Percentiles rank a stretch among this genome's conserved stretches.
Conservation (phyloP, 73 alveolate species). For the Paramecium tetraurelia region DNA sequence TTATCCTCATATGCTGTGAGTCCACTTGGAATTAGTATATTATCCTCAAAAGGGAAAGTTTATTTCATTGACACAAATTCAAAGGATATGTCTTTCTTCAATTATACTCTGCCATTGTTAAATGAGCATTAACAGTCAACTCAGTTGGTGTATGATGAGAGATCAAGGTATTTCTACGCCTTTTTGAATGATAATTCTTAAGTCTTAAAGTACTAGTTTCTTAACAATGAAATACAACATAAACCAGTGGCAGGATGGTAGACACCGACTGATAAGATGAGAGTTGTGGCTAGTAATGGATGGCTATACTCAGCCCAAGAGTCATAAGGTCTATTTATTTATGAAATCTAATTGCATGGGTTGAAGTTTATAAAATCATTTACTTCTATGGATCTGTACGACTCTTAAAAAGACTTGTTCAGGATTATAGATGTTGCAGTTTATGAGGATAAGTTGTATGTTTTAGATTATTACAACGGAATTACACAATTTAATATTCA, state of each 20-base stretch:
- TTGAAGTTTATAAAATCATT: neutral
- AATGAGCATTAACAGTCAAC: neutral
- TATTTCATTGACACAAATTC: neutral
- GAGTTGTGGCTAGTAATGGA: neutral
- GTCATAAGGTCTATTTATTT: neutral
- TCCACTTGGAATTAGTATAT: neutral
- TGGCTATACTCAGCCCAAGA: constrained; percentile 13
- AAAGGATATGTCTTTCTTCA: neutral
- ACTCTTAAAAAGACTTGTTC: neutral
- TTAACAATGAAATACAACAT: neutral
- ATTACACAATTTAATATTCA: neutral
- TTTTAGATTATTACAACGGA: neutral
- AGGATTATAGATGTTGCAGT: constrained; percentile 10
- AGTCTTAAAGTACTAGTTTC: neutral
- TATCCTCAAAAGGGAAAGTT: neutral
- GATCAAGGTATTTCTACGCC: neutral
- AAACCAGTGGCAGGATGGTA: neutral
- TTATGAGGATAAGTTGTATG: neutral
- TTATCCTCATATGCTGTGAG: neutral
- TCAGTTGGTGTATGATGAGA: neutral
- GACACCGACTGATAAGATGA: neutral
- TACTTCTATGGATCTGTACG: neutral
- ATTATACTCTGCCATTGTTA: neutral
- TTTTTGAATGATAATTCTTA: neutral
- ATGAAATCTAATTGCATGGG: neutral